These are phyloP conservation scores for Fomitopsis schrenkii DNA, from an alignment of 1,284 basidiomycete genomes.

Conservation along the genomic window DNA sequence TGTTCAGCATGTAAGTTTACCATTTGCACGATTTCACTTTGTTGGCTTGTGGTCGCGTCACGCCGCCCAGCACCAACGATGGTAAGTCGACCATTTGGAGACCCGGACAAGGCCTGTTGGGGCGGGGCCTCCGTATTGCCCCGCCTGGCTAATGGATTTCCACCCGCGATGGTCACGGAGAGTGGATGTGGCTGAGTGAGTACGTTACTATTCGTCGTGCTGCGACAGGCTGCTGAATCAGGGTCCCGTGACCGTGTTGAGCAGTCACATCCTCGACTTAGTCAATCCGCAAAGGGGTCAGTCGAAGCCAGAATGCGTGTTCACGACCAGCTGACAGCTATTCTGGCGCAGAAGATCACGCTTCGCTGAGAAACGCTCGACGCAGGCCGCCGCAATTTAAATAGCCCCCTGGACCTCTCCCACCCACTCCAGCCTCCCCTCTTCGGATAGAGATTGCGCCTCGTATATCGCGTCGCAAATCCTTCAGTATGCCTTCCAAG, in stretches of 20 bases:
- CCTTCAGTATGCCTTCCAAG: slow-evolving; percentile 56
- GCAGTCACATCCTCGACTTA: slow-evolving; percentile 15
- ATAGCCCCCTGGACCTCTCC: slow-evolving; percentile 17
- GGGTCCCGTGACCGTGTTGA: slow-evolving; percentile 15
- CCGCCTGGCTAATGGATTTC: neutral
- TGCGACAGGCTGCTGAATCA: slow-evolving; percentile 19
- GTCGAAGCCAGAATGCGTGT: slow-evolving; percentile 9
- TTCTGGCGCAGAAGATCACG: slow-evolving; percentile 3
- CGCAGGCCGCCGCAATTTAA: slow-evolving; percentile 19
- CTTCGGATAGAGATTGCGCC: slow-evolving; percentile 4
- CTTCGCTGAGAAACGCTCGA: neutral
- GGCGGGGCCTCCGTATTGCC: neutral
- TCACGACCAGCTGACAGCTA: slow-evolving; percentile 19
- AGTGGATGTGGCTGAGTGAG: slow-evolving; percentile 3
- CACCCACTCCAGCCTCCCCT: slow-evolving; percentile 14
- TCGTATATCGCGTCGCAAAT: neutral
- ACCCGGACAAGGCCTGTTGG: neutral
- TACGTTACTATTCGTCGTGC: slow-evolving; percentile 14
- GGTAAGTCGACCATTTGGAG: neutral
- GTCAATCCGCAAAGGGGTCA: slow-evolving; percentile 12
- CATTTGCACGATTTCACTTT: neutral
- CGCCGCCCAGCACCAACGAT: neutral
- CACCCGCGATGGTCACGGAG: neutral
- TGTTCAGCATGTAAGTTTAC: neutral
- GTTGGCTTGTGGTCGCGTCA: neutral